A percentile compares a stretch with the other conserved stretches of the same genome.
Evolutionary conservation across 768 basidiomycete species (phyloP).

Genomic region (Auriscalpium vulgare): DNA sequence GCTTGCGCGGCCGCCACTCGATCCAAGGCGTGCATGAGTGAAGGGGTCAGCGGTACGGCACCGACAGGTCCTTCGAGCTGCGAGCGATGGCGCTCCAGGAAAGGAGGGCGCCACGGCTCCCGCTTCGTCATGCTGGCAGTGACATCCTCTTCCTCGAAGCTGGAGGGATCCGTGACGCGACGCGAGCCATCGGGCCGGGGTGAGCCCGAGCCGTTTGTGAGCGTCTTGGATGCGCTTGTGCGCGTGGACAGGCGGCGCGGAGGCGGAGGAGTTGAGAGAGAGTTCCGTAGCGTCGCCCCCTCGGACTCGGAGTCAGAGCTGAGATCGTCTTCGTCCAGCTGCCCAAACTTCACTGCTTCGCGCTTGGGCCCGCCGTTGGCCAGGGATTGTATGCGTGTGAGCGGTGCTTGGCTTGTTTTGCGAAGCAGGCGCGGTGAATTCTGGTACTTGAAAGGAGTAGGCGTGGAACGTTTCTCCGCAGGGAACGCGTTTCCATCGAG

Average conservation of each 20-base stretch:
- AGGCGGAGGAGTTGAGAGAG: constrained; percentile 7
- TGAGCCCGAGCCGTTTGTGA: constrained; percentile 17
- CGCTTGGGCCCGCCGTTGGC: constrained; percentile 30
- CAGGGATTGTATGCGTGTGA: not conserved
- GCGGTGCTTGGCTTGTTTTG: constrained; percentile 1
- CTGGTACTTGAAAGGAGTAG: not conserved
- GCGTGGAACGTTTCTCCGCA: not conserved
- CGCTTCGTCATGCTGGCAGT: constrained; percentile 1
- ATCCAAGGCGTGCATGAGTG: constrained; percentile 55
- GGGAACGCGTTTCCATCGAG: not conserved
- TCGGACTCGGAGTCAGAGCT: constrained; percentile 42
- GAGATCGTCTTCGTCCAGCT: constrained; percentile 23
- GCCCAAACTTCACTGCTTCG: constrained; percentile 32
- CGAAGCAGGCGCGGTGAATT: not conserved
- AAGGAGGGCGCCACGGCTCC: constrained; percentile 39
- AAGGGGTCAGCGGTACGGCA: constrained; percentile 55
- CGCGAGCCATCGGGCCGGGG: constrained; percentile 4
- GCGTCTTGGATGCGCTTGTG: constrained; percentile 17
- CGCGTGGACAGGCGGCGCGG: constrained; percentile 12
- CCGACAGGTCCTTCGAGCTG: constrained; percentile 15
- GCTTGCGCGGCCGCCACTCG: constrained; percentile 47
- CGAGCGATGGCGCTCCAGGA: constrained; percentile 33
- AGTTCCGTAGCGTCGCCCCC: constrained; percentile 23
- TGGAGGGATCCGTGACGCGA: constrained; percentile 23
- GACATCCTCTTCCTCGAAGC: constrained; percentile 25